phyloP scores from a whole-genome alignment of 2,329 filamentous ascomycete species.

The Fonsecaea monophora region DNA sequence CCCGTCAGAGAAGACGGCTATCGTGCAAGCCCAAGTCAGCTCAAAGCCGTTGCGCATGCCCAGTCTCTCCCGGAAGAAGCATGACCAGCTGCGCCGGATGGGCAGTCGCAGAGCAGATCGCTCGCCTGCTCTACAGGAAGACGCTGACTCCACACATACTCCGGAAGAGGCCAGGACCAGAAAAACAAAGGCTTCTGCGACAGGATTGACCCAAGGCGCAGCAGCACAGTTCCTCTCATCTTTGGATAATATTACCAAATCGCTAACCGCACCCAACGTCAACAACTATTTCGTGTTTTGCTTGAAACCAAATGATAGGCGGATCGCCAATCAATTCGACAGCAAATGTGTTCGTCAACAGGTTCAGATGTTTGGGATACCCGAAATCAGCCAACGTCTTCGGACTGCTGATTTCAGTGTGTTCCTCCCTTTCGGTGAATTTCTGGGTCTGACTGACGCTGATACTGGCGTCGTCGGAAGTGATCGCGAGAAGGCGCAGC shows the following conservation, averaged over 20 bases:
- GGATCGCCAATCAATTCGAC: slow-evolving; percentile 98
- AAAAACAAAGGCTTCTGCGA: slow-evolving; percentile 50
- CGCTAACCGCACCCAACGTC: slow-evolving; percentile 78
- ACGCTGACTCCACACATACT: slow-evolving; percentile 41
- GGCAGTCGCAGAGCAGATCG: slow-evolving; percentile 45
- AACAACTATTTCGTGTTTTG: slow-evolving; percentile 98
- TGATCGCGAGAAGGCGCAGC: slow-evolving; percentile 88
- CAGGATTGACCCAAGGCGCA: slow-evolving; percentile 73
- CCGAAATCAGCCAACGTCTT: slow-evolving; percentile 92
- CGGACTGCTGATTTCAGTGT: slow-evolving; percentile 93
- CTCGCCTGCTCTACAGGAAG: slow-evolving; percentile 50
- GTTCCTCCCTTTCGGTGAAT: slow-evolving; percentile 95
- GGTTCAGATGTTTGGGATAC: slow-evolving; percentile 93
- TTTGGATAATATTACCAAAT: slow-evolving; percentile 88
- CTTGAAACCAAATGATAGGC: slow-evolving; percentile 92
- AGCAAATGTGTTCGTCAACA: slow-evolving; percentile 97
- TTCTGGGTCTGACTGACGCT: slow-evolving; percentile 83
- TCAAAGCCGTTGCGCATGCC: slow-evolving; percentile 93
- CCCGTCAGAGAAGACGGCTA: slow-evolving; percentile 84
- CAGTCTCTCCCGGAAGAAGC: slow-evolving; percentile 85
- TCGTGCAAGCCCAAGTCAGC: slow-evolving; percentile 95
- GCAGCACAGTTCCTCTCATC: slow-evolving; percentile 90
- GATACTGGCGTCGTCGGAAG: slow-evolving; percentile 88
- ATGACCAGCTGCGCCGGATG: slow-evolving; percentile 59
- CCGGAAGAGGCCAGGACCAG: slow-evolving; percentile 26